phyloP scores from a whole-genome alignment of 2,329 filamentous ascomycete genomes.

The Aspergillus caelatus region DNA sequence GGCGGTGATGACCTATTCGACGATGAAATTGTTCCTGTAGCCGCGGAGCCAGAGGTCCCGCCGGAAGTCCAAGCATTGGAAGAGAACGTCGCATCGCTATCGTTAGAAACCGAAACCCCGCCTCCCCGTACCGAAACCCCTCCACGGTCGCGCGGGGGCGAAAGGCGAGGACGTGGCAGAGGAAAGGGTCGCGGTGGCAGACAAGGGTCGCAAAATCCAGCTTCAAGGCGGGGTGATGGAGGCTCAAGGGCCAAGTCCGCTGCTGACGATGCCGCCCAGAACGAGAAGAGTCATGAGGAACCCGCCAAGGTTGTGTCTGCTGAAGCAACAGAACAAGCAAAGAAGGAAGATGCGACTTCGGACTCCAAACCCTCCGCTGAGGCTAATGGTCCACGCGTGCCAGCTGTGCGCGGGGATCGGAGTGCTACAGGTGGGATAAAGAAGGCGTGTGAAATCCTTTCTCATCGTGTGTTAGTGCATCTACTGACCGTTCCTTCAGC shows the following conservation, averaged over 20 bases:
- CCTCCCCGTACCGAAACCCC: constrained; percentile 27
- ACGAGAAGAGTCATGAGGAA: constrained; percentile 18
- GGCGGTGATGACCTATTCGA: constrained; percentile 55
- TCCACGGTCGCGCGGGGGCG: constrained; percentile 33
- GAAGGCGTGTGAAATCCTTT: constrained; percentile 36
- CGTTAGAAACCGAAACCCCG: constrained; percentile 10
- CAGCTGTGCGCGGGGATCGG: constrained; percentile 58
- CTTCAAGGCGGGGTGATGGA: constrained; percentile 23
- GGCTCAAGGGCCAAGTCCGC: constrained; percentile 19
- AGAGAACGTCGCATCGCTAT: constrained; percentile 18
- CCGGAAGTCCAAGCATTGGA: constrained; percentile 21
- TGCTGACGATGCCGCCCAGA: constrained; percentile 17
- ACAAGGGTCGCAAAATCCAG: constrained; percentile 22
- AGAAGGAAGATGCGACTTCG: constrained; percentile 20
- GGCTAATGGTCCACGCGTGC: constrained; percentile 34
- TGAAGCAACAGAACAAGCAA: constrained; percentile 14
- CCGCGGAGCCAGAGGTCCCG: constrained; percentile 31
- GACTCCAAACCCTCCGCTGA: constrained; percentile 20
- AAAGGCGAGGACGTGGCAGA: constrained; percentile 34
- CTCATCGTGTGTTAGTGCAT: too few species aligned
- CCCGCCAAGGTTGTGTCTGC: constrained; percentile 18
- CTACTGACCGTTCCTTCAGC: constrained; percentile 43
- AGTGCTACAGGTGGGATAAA: constrained; percentile 57
- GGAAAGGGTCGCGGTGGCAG: constrained; percentile 29
- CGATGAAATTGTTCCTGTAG: constrained; percentile 53